These are phyloP conservation scores for Panellus pusillus DNA, from an alignment of 768 basidiomycete species.

Conservation along the genomic window DNA sequence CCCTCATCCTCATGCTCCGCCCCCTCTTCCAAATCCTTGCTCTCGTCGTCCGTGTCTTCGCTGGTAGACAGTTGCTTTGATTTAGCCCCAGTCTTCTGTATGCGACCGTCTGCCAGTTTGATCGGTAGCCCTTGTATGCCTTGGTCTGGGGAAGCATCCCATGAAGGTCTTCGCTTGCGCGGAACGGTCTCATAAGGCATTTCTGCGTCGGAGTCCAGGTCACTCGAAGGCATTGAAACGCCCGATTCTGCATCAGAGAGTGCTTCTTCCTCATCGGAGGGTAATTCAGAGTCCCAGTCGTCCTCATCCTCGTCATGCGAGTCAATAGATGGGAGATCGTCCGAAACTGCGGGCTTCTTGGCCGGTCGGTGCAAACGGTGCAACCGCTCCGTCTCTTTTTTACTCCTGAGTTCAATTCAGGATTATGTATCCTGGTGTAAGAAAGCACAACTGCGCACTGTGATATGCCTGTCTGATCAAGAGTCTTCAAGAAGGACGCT, in stretches of 20 bases:
- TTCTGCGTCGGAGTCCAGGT: conserved; percentile 60
- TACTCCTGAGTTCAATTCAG: conserved; percentile 57
- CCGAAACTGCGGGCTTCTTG: conserved; percentile 41
- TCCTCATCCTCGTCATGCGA: conserved; percentile 64
- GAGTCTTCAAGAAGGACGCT: conserved; percentile 61
- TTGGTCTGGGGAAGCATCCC: conserved; percentile 47
- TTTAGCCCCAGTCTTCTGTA: conserved; percentile 58
- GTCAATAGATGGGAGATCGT: conserved; percentile 69
- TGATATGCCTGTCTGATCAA: conserved; percentile 81
- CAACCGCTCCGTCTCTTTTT: conserved; percentile 75
- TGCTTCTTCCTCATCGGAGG: conserved; percentile 35
- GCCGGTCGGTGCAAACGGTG: conserved; percentile 65
- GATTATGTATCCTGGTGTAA: background rate
- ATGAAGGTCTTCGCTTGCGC: conserved; percentile 48
- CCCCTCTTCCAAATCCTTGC: conserved; percentile 29
- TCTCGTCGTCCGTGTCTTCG: conserved; percentile 30
- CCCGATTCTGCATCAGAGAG: conserved; percentile 17
- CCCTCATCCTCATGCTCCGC: conserved; percentile 36
- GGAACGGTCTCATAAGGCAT: conserved; percentile 73
- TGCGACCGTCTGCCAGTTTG: conserved; percentile 78
- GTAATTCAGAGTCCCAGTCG: conserved; percentile 47
- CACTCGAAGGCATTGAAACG: conserved; percentile 16
- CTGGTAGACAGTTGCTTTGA: conserved; percentile 24
- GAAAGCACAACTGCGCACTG: conserved; percentile 47
- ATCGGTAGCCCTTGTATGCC: conserved; percentile 74